Conservation (phyloP, 2,329 filamentous ascomycete species). For the Trichoderma hamatum region DNA sequence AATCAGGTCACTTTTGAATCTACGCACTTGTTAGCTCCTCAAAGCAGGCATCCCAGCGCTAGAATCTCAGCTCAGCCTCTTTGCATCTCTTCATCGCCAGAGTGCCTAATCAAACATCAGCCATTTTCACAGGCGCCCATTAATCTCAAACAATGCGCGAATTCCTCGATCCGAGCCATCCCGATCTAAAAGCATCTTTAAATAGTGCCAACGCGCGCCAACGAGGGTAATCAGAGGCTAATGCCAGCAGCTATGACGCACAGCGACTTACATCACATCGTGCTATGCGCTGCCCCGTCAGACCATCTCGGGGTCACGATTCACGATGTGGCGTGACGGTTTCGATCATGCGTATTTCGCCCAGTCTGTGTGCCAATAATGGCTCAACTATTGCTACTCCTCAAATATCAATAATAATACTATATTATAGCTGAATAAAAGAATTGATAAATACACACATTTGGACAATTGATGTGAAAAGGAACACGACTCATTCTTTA, state of each 20-base stretch:
- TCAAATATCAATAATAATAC: neutral
- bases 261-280: slow-evolving; percentile 19
- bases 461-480: neutral
- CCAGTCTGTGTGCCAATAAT: slow-evolving; percentile 9
- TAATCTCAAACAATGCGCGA: slow-evolving; percentile 12
- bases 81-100: neutral
- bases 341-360: slow-evolving; percentile 17
- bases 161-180: neutral
- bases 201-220: neutral
- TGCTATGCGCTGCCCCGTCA: slow-evolving; percentile 14
- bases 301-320: slow-evolving; percentile 15
- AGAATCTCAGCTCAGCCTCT: neutral
- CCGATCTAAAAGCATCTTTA: neutral
- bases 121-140: neutral
- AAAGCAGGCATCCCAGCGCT: neutral
- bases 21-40: neutral
- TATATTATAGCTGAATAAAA: too few relatives aligned
- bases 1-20: neutral
- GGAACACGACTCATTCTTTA: neutral
- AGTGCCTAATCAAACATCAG: neutral
- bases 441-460: slow-evolving; percentile 1
- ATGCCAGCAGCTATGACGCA: slow-evolving; percentile 3
- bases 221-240: neutral
- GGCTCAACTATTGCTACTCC: neutral
- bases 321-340: slow-evolving; percentile 22